Conservation (phyloP, 1,139 yeast species). For the Taphrina sp. region DNA sequence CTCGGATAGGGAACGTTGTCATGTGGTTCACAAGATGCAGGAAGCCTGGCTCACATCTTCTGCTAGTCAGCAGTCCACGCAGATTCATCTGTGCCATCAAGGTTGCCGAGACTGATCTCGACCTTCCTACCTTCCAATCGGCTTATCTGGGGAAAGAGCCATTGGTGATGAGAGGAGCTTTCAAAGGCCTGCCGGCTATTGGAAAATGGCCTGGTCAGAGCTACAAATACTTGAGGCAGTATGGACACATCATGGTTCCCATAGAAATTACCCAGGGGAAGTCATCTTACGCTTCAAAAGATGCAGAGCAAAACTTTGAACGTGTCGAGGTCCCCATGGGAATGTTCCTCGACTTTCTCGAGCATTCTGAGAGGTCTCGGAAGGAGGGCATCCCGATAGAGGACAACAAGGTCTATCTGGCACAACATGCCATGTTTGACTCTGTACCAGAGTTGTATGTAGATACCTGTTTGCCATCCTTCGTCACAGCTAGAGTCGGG, state of each 20-base stretch:
- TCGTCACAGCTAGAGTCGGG: neutral
- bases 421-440: constrained; percentile 29
- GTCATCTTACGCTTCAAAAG: constrained; percentile 2
- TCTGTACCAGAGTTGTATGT: constrained; percentile 15
- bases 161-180: constrained; percentile 6
- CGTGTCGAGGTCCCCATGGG: constrained; percentile 11
- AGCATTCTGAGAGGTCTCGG: neutral
- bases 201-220: constrained; percentile 8
- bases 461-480: constrained; percentile 20
- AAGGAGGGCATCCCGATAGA: neutral
- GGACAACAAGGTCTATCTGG: constrained; percentile 8
- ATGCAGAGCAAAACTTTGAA: constrained; percentile 2
- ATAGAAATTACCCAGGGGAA: constrained; percentile 20
- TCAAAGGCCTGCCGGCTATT: constrained; percentile 12
- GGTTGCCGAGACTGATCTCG: no score
- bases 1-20: no score
- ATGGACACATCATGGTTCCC: constrained; percentile 14
- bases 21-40: no score
- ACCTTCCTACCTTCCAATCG: neutral
- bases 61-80: no score
- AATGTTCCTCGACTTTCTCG: constrained; percentile 12
- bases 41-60: no score
- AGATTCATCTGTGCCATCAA: no score
- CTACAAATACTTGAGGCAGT: neutral
- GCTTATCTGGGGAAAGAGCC: constrained; percentile 1